phyloP scores from a whole-genome alignment of 2,329 filamentous ascomycete genomes.

The Colletotrichum sp. region DNA sequence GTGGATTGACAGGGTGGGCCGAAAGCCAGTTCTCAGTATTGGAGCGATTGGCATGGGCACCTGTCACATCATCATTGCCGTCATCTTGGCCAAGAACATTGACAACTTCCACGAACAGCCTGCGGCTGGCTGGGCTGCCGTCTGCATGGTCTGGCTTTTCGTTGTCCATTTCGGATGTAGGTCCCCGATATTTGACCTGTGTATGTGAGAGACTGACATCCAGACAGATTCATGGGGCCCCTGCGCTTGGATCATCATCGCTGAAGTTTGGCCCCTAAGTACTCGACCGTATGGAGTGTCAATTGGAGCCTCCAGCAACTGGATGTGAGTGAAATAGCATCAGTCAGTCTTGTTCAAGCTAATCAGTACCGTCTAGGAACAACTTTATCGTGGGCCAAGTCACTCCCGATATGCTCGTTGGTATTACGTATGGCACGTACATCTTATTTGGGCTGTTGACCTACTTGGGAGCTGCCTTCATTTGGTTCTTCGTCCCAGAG shows the following conservation, averaged over 20 bases:
- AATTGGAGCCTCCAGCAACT: slow-evolving; percentile 69
- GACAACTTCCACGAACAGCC: slow-evolving; percentile 59
- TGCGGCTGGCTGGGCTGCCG: slow-evolving; percentile 69
- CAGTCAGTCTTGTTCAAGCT: accelerated
- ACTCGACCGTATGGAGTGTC: slow-evolving; percentile 74
- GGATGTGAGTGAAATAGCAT: slow-evolving; percentile 50
- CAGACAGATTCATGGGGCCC: slow-evolving; percentile 71
- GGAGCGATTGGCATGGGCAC: slow-evolving; percentile 72
- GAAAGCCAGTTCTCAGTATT: slow-evolving; percentile 65
- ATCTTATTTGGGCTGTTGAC: slow-evolving; percentile 73
- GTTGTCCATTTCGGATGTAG: slow-evolving; percentile 72
- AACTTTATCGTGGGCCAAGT: slow-evolving; percentile 72
- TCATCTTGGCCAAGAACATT: slow-evolving; percentile 70
- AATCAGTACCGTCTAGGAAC: slow-evolving; percentile 37
- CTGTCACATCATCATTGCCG: slow-evolving; percentile 74
- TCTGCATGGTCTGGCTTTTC: slow-evolving; percentile 75
- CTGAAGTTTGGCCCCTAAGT: slow-evolving; percentile 76
- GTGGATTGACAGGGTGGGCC: slow-evolving; percentile 68
- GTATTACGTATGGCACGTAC: slow-evolving; percentile 73
- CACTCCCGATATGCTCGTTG: slow-evolving; percentile 69
- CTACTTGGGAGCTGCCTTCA: slow-evolving; percentile 63
- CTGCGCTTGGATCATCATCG: slow-evolving; percentile 75
- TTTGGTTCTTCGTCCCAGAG: slow-evolving; percentile 69
- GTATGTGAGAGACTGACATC: background rate
- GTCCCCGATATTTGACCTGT: accelerated